phyloP scores from a whole-genome alignment of 805 yeast species.

The Kazachstania martiniae region DNA sequence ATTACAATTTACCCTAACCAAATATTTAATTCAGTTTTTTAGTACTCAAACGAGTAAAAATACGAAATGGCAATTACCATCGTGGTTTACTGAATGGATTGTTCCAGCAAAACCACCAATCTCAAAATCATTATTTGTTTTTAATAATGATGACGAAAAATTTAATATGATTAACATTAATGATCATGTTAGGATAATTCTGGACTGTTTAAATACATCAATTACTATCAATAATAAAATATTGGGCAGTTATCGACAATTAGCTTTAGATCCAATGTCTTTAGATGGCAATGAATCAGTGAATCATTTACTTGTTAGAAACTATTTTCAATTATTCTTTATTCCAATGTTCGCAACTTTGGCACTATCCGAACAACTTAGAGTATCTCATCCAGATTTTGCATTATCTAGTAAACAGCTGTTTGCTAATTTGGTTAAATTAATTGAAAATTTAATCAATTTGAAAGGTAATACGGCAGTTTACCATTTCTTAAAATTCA shows the following conservation, averaged over 20 bases:
- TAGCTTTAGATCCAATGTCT: constrained; percentile 8
- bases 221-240: constrained; percentile 9
- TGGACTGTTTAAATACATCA: constrained; percentile 10
- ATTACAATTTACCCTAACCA: constrained; percentile 16
- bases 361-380: constrained; percentile 14
- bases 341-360: constrained; percentile 14
- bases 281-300: constrained; percentile 3
- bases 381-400: constrained; percentile 1
- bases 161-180: background rate
- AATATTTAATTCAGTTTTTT: constrained; percentile 10
- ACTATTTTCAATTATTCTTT: constrained; percentile 15
- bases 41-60: background rate
- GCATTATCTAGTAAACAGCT: constrained; percentile 4
- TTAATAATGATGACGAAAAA: constrained; percentile 6
- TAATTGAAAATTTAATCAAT: constrained; percentile 28
- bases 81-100: constrained; percentile 16
- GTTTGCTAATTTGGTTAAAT: constrained; percentile 5
- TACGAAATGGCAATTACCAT: constrained; percentile 8
- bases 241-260: constrained; percentile 9
- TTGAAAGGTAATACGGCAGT: constrained; percentile 30
- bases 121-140: constrained; percentile 23
- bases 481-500: constrained; percentile 28
- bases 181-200: constrained; percentile 2
- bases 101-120: constrained; percentile 24
- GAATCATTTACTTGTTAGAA: constrained; percentile 13